These are phyloP conservation scores for Blastobotrys attinorum DNA, from an alignment of 805 yeast species.

Conservation along the genomic window DNA sequence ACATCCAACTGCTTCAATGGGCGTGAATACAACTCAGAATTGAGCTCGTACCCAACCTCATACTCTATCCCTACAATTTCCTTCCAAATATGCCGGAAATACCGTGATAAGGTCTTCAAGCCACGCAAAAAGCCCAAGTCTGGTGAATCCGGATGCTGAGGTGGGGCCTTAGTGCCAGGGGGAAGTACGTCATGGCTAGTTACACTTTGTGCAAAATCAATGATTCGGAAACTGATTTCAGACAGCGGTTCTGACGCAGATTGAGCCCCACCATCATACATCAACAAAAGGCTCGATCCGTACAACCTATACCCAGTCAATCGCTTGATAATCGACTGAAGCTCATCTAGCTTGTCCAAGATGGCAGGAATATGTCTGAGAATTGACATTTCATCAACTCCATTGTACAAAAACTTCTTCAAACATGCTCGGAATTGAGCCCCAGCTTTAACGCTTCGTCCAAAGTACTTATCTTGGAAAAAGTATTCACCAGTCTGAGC, in stretches of 20 bases:
- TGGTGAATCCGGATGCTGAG: conserved; percentile 50
- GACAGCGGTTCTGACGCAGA: conserved; percentile 32
- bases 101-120: conserved; percentile 57
- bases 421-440: conserved; percentile 68
- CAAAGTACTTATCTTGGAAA: conserved; percentile 85
- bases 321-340: conserved; percentile 45
- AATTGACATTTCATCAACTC: conserved; percentile 49
- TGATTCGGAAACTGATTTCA: conserved; percentile 49
- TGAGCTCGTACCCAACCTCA: too few species aligned
- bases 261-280: conserved; percentile 64
- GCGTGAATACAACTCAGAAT: too few species aligned
- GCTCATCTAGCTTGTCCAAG: conserved; percentile 49
- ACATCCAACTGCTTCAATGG: too few species aligned
- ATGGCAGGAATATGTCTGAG: conserved; percentile 59
- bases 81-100: conserved; percentile 34
- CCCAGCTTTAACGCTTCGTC: conserved; percentile 67
- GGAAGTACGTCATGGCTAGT: conserved; percentile 46
- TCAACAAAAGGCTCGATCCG: conserved; percentile 80
- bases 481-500: conserved; percentile 38
- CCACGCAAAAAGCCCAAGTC: conserved; percentile 88
- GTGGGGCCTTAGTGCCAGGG: conserved; percentile 53
- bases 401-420: conserved; percentile 75
- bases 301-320: conserved; percentile 78
- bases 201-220: conserved; percentile 93
- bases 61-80: conserved; percentile 12